phyloP scores from a whole-genome alignment of 2,329 filamentous ascomycete species.

The Paecilomyces fulvus region DNA sequence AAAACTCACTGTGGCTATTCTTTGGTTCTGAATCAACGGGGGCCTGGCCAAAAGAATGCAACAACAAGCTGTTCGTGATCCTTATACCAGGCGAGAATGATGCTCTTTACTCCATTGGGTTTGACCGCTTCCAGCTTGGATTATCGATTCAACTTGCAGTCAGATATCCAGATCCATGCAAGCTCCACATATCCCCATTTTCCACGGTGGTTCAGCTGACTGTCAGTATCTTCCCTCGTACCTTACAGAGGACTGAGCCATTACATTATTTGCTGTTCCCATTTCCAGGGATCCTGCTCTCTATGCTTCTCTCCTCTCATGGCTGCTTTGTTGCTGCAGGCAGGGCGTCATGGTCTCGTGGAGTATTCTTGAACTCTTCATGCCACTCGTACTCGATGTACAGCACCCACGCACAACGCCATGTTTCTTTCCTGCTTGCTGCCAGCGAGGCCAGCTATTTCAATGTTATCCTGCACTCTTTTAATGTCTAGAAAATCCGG shows the following conservation, averaged over 20 bases:
- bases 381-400: conserved; percentile 3
- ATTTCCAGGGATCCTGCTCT: conserved; percentile 1
- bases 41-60: not conserved
- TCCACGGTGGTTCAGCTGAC: not conserved
- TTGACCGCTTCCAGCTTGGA: not conserved
- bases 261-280: conserved; percentile 5
- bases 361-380: conserved; percentile 12
- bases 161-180: conserved; percentile 1
- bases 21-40: not conserved
- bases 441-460: not conserved
- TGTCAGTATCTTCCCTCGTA: conserved; percentile 1
- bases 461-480: not conserved
- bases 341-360: conserved; percentile 20
- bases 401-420: not conserved
- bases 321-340: conserved; percentile 1
- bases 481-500: not conserved
- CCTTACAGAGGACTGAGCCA: not conserved
- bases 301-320: not conserved
- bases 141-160: not conserved
- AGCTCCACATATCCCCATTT: conserved; percentile 2
- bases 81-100: not conserved
- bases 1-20: not conserved
- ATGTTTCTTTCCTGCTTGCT: not conserved
- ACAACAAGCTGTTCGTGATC: not conserved
- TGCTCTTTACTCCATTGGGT: not conserved